These are phyloP conservation scores for Rhynchospora breviuscula DNA, from an alignment of 176 grass and related monocot genomes.

Conservation along the genomic window DNA sequence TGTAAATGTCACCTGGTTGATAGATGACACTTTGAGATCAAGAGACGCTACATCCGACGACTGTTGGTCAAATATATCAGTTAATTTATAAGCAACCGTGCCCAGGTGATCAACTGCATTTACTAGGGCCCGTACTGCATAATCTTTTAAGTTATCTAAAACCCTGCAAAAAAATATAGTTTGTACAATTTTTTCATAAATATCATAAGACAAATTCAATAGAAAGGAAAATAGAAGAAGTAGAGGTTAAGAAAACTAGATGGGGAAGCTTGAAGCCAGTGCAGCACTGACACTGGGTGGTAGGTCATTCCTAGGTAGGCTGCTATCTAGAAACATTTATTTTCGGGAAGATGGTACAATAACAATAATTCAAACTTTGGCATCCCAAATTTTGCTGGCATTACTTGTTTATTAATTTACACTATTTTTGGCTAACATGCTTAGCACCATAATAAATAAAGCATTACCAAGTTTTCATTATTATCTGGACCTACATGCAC, in stretches of 20 bases:
- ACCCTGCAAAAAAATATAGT: constrained; percentile 52
- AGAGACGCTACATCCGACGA: constrained; percentile 54
- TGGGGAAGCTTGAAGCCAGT: neutral
- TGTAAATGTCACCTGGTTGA: constrained; percentile 60
- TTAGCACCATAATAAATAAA: neutral
- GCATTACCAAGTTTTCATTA: neutral
- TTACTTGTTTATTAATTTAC: neutral
- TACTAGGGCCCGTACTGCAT: constrained; percentile 84
- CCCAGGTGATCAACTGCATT: constrained; percentile 95
- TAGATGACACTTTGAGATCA: constrained; percentile 65
- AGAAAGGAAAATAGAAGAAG: neutral
- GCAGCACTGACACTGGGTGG: neutral
- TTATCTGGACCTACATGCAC: constrained; percentile 7
- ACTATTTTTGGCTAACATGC: neutral
- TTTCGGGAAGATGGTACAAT: neutral
- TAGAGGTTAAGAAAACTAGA: neutral
- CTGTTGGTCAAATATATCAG: constrained; percentile 82
- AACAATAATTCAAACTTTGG: neutral
- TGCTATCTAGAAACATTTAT: neutral
- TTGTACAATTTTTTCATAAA: neutral
- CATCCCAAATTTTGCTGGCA: neutral
- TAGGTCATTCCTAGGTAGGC: neutral
- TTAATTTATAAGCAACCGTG: constrained; percentile 84
- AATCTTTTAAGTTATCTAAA: constrained; percentile 96
- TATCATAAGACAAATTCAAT: neutral